Evolutionary conservation across 176 grass and related monocot species (phyloP).

Genomic region (Oryza australiensis): DNA sequence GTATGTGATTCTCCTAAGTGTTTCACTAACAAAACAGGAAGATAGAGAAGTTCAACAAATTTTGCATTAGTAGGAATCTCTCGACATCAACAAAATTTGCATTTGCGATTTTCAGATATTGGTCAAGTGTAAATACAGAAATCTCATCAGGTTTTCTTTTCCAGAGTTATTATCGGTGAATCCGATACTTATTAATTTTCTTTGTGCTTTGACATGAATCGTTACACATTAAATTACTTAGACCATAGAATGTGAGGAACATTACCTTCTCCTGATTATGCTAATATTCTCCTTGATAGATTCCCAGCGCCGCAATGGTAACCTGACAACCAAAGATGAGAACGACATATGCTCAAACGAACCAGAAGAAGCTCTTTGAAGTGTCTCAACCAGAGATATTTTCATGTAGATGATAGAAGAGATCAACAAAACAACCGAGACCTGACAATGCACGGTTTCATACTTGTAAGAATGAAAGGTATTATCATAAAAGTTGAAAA

Average conservation of each 20-base stretch:
- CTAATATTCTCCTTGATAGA: slow-evolving; percentile 63
- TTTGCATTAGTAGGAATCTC: neutral
- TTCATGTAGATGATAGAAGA: slow-evolving; percentile 72
- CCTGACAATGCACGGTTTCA: slow-evolving; percentile 26
- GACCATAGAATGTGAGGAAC: neutral
- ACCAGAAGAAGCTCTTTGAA: slow-evolving; percentile 41
- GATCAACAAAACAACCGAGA: slow-evolving; percentile 66
- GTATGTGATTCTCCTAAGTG: slow-evolving; percentile 59
- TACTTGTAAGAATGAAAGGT: neutral
- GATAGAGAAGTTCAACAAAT: neutral
- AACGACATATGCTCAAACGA: slow-evolving; percentile 34
- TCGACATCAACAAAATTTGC: neutral
- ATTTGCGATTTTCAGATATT: neutral
- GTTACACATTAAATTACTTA: neutral
- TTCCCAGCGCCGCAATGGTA: slow-evolving; percentile 52
- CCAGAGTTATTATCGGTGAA: neutral
- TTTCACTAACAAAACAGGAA: slow-evolving; percentile 50
- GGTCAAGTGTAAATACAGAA: neutral
- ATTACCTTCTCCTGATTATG: slow-evolving; percentile 56
- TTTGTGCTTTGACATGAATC: slow-evolving; percentile 4
- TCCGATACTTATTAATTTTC: neutral
- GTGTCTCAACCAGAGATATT: slow-evolving; percentile 68
- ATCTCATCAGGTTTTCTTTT: neutral
- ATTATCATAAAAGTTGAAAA: neutral
- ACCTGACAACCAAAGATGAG: slow-evolving; percentile 40